A percentile compares a stretch with the other conserved stretches of the same genome.
Evolutionary conservation across 176 grass and related monocot species (phyloP).

Genomic region (Avena insularis): DNA sequence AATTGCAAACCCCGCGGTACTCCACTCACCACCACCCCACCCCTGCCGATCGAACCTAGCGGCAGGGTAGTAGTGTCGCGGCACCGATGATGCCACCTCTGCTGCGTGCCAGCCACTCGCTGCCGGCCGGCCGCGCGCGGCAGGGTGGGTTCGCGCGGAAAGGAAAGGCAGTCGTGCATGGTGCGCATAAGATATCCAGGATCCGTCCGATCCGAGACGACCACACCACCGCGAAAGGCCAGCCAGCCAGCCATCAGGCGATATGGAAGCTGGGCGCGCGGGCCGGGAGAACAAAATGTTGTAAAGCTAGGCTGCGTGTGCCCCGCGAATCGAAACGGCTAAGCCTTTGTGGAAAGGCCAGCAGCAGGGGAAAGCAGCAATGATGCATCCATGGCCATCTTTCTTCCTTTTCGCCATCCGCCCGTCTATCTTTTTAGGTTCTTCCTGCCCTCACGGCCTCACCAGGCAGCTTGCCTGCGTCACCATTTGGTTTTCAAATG

Average conservation of each 20-base stretch:
- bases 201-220: slow-evolving; percentile 49
- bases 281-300: slow-evolving; percentile 42
- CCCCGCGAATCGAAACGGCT: slow-evolving; percentile 56
- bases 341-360: slow-evolving; percentile 54
- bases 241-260: background rate
- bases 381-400: slow-evolving; percentile 29
- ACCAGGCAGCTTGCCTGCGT: background rate
- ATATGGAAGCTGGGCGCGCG: background rate
- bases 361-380: slow-evolving; percentile 43
- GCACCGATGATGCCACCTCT: background rate
- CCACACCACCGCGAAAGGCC: slow-evolving; percentile 20
- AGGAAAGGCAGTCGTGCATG: slow-evolving; percentile 24
- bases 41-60: no score
- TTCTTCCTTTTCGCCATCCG: background rate
- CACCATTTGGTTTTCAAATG: slow-evolving; percentile 3
- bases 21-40: slow-evolving; percentile 31
- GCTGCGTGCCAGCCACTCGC: background rate
- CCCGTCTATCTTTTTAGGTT: slow-evolving; percentile 34
- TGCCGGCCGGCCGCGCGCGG: background rate
- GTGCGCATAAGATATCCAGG: slow-evolving; percentile 56
- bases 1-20: slow-evolving; percentile 44
- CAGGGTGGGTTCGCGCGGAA: slow-evolving; percentile 7
- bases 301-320: slow-evolving; percentile 39
- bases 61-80: background rate
- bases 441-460: background rate